phyloP scores from a whole-genome alignment of 2,329 filamentous ascomycete species.

The Fusarium brachygibbosum region DNA sequence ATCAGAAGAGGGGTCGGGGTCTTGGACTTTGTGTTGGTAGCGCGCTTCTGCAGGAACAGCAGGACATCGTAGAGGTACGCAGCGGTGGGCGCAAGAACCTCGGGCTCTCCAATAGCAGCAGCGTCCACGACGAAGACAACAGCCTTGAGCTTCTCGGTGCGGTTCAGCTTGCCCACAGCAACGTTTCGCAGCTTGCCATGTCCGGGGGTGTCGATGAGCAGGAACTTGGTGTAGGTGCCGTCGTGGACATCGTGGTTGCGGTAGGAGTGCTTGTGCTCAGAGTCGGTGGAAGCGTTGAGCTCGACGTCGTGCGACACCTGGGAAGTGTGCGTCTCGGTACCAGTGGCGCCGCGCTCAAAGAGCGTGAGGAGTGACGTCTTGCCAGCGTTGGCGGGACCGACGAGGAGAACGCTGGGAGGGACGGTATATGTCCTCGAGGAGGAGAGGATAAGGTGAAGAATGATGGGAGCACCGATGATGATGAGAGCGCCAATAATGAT shows the following conservation, averaged over 20 bases:
- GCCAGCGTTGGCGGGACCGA: constrained; percentile 85
- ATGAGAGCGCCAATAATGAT: constrained; percentile 79
- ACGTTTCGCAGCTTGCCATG: constrained; percentile 91
- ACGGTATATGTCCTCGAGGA: constrained; percentile 73
- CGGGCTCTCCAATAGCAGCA: constrained; percentile 71
- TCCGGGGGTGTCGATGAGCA: constrained; percentile 90
- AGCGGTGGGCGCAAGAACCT: constrained; percentile 78
- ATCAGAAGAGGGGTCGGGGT: constrained; percentile 78
- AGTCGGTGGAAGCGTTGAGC: constrained; percentile 66
- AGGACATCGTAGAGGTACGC: constrained; percentile 91
- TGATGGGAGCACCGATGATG: constrained; percentile 78
- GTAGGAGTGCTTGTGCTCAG: constrained; percentile 60
- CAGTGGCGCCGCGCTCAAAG: constrained; percentile 67
- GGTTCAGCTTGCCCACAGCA: constrained; percentile 67
- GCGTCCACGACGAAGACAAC: constrained; percentile 93
- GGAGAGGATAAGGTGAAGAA: constrained; percentile 83
- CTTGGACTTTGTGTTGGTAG: constrained; percentile 59
- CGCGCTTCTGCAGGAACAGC: constrained; percentile 82
- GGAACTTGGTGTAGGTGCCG: constrained; percentile 75
- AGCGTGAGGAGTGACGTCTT: constrained; percentile 92
- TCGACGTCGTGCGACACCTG: constrained; percentile 66
- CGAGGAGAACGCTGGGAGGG: constrained; percentile 81
- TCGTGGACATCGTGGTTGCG: constrained; percentile 68
- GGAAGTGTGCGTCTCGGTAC: constrained; percentile 67
- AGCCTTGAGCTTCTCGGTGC: constrained; percentile 70